Evolutionary conservation across 352 stramenopile species (phyloP).

Genomic region (Phytopythium ostracodes): DNA sequence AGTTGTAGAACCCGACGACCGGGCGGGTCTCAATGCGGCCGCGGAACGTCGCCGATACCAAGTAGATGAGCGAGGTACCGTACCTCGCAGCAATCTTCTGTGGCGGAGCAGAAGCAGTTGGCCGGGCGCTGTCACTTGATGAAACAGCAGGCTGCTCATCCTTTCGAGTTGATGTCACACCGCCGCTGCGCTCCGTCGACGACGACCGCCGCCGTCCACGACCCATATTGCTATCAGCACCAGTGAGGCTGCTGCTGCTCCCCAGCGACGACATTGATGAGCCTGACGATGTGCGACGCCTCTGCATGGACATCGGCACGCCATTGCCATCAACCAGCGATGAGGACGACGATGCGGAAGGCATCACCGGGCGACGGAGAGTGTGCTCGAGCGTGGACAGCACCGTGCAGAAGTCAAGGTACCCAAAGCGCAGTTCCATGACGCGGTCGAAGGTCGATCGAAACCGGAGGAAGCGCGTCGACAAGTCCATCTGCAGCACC

Average conservation of each 20-base stretch:
- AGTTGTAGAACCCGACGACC: conserved; percentile 75
- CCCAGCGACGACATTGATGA: conserved; percentile 52
- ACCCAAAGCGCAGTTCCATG: conserved; percentile 79
- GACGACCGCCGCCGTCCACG: conserved; percentile 16
- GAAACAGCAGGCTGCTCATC: neutral
- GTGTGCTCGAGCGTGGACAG: conserved; percentile 59
- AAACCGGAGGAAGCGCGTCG: conserved; percentile 53
- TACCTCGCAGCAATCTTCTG: conserved; percentile 51
- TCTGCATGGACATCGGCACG: conserved; percentile 11
- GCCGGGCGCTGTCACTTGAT: neutral
- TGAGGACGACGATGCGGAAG: neutral
- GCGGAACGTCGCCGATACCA: conserved; percentile 71
- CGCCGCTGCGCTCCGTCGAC: conserved; percentile 14
- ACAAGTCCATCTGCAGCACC: conserved; percentile 66
- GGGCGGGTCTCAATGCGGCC: conserved; percentile 69
- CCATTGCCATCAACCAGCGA: neutral
- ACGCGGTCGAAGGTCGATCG: conserved; percentile 72
- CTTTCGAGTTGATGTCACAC: conserved; percentile 12
- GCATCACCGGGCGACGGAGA: conserved; percentile 23
- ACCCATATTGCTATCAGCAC: conserved; percentile 22
- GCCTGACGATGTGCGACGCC: conserved; percentile 38
- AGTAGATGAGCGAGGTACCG: conserved; percentile 59
- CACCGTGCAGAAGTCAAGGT: conserved; percentile 77
- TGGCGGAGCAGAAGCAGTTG: neutral
- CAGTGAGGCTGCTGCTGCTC: conserved; percentile 13